Evolutionary conservation across 148 eudicot species (phyloP).

Genomic region (Suaeda aralocaspica): DNA sequence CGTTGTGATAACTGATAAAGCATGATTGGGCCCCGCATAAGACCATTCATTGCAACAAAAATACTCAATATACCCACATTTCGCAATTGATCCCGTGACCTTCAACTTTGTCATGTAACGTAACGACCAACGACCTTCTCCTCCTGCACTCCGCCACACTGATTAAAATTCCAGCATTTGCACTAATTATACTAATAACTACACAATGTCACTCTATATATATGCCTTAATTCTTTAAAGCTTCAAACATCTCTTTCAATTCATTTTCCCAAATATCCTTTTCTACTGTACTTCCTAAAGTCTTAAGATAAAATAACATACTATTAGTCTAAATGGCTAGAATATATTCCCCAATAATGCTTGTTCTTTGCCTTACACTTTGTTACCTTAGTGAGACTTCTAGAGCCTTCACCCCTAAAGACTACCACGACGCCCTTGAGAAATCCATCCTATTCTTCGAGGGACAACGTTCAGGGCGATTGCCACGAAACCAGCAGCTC

Average conservation of each 20-base stretch:
- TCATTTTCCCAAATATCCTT: not conserved
- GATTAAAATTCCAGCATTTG: not conserved
- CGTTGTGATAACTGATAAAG: too few species aligned
- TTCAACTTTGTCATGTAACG: slow-evolving; percentile 21
- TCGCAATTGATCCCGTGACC: slow-evolving; percentile 58
- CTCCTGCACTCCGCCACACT: not conserved
- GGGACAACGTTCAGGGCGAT: slow-evolving; percentile 75
- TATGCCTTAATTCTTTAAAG: not conserved
- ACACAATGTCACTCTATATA: slow-evolving; percentile 8
- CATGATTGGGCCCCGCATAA: not conserved
- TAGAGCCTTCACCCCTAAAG: slow-evolving; percentile 43
- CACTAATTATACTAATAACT: not conserved
- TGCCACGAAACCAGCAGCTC: slow-evolving; percentile 54
- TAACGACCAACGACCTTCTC: slow-evolving; percentile 45
- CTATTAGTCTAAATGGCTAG: slow-evolving; percentile 5
- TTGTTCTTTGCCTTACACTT: slow-evolving; percentile 22
- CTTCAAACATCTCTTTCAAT: not conserved
- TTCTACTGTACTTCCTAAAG: not conserved
- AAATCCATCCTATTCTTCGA: slow-evolving; percentile 79
- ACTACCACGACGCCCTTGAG: slow-evolving; percentile 54
- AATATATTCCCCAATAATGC: not conserved
- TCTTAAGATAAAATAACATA: not conserved
- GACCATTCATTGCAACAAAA: slow-evolving; percentile 12
- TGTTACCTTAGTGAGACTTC: slow-evolving; percentile 22
- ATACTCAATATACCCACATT: slow-evolving; percentile 19